These are phyloP conservation scores for Ambrosiella cleistominuta DNA, from an alignment of 2,329 filamentous ascomycete genomes.

Conservation along the genomic window DNA sequence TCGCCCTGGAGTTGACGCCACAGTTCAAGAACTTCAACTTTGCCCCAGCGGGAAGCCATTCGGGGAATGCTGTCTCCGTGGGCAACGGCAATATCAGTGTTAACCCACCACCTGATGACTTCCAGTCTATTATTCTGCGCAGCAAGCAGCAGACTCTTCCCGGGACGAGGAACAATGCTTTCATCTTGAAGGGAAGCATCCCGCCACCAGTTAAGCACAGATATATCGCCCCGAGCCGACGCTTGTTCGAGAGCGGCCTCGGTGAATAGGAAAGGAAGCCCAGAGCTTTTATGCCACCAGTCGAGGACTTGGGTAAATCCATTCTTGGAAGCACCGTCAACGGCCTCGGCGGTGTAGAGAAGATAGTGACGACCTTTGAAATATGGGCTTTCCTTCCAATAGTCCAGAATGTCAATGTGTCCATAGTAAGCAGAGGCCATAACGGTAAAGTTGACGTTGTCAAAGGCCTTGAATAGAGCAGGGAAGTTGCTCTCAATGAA, in stretches of 20 bases:
- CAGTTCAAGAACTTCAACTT: conserved; percentile 65
- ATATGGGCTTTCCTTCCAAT: conserved; percentile 71
- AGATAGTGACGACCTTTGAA: conserved; percentile 58
- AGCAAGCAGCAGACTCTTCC: conserved; percentile 67
- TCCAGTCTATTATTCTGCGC: conserved; percentile 65
- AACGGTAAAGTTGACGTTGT: conserved; percentile 68
- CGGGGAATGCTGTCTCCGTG: conserved; percentile 71
- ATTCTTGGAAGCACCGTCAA: conserved; percentile 73
- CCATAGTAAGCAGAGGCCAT: conserved; percentile 80
- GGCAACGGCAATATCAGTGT: conserved; percentile 58
- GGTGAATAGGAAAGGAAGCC: conserved; percentile 66
- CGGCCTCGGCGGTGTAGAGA: conserved; percentile 60
- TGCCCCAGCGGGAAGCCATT: conserved; percentile 68
- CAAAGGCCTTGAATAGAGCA: conserved; percentile 68
- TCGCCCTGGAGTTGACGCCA: conserved; percentile 60
- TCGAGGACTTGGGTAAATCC: conserved; percentile 75
- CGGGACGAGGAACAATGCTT: conserved; percentile 50
- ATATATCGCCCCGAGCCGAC: conserved; percentile 65
- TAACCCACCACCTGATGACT: conserved; percentile 76
- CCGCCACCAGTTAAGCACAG: conserved; percentile 88
- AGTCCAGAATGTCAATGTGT: conserved; percentile 68
- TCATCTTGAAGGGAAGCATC: conserved; percentile 45
- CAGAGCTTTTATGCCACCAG: conserved; percentile 73
- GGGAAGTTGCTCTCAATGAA: conserved; percentile 44
- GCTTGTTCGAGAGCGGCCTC: conserved; percentile 78